Base-by-base conservation (phyloP, 2,329 filamentous ascomycete genomes). In the Pyrenophora teres region DNA sequence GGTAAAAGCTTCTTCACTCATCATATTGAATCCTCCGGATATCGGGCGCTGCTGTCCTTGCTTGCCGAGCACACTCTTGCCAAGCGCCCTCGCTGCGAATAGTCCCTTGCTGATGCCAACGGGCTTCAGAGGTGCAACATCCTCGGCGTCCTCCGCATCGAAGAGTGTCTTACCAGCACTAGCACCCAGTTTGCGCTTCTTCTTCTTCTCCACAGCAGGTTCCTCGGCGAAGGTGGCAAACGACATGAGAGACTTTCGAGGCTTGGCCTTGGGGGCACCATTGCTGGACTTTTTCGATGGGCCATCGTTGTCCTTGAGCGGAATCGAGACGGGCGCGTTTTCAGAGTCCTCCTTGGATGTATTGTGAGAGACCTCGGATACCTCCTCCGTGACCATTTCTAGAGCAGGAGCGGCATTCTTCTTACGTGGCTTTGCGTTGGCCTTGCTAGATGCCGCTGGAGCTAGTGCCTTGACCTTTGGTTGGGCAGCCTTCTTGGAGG, bases 181-280 rank as follows among this genome's bases (percentile, higher is more conserved):
- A 3, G 86, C 85, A 1, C 89, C 78, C 4, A 90, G 75, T 73
- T 90, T 92, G 56, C 88, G 84, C 78, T 88, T 92, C 80, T 87
- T 71, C 56, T 71, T 72, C 59, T 72, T 72, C 46, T 74, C 71
- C 4, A 69, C 66, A 16, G 74, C 76, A 6, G 68, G 68, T 48
- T 73, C 73, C 13, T 72, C 70, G 44, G 61, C 69, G 56, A 76
- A 76, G n/a, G 71, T 63, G 1, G 72, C 71, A 45, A 76, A 80
- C 6, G 77, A 76, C 64, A 77, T 75, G 50, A 81, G 74, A 3
- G 77, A 78, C 53, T 80, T 81, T 62, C 78, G 76, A 9, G 70
- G 60, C 57, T 77, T 77, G 45, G 71, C 60, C 40, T 72, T 74
- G n/a, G 67, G 67, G 7, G 62, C 55, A 56, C 63, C 21, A 62